phyloP scores from a whole-genome alignment of 2,329 filamentous ascomycete genomes.

The Fusarium pseudoanthophilum region DNA sequence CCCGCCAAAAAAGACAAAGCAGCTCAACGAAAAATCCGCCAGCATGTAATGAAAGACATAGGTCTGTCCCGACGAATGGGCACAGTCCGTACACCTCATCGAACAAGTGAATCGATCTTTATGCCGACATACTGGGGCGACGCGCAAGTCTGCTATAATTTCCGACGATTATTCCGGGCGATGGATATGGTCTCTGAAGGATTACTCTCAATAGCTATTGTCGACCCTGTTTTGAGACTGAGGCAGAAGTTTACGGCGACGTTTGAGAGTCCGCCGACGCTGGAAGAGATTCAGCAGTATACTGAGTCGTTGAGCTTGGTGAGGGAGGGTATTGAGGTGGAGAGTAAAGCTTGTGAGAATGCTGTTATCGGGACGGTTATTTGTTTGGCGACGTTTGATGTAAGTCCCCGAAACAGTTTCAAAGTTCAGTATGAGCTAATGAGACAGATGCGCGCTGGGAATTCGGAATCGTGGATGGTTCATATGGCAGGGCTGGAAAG shows the following conservation, averaged over 20 bases:
- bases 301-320: conserved; percentile 30
- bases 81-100: neutral
- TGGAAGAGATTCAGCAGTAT: conserved; percentile 29
- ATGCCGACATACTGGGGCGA: conserved; percentile 34
- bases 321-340: conserved; percentile 7
- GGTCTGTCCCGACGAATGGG: conserved; percentile 21
- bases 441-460: conserved; percentile 22
- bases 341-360: neutral
- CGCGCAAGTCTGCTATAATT: conserved; percentile 31
- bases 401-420: neutral
- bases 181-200: conserved; percentile 38
- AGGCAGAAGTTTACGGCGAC: neutral
- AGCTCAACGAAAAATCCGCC: conserved; percentile 33
- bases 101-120: neutral
- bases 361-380: conserved; percentile 32
- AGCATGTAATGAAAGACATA: conserved; percentile 40
- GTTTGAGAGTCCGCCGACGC: neutral
- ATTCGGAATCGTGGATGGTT: conserved; percentile 25
- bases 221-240: conserved; percentile 3
- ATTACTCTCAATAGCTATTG: conserved; percentile 28
- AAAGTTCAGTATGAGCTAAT: neutral
- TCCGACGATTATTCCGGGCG: conserved; percentile 28
- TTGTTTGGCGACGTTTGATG: conserved; percentile 36
- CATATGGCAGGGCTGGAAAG: conserved; percentile 31
- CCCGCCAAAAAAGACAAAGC: conserved; percentile 22